Base-by-base conservation (phyloP, 2,329 filamentous ascomycete genomes). In the Xylaria sp. region DNA sequence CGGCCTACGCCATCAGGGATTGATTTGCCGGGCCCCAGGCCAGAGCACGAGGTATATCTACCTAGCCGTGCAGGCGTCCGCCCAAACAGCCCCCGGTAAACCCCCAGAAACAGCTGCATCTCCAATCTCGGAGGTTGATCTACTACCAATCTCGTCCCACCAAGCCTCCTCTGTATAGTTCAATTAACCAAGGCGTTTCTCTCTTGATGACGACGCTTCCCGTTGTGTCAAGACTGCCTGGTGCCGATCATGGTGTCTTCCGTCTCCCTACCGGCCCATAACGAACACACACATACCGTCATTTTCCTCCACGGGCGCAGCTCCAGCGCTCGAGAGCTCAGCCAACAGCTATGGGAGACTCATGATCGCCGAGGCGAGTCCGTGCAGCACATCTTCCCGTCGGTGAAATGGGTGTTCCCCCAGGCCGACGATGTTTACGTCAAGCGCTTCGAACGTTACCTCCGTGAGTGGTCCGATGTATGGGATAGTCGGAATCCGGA, bases 391-490 rank as follows among this genome's bases (percentile, higher is more conserved):
- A 73, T 76, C 9, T 83, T 86, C 43, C 84, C 85, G 4, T 79
- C 80, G 5, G 79, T 86, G 72, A 80, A 82, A 63, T 86, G 83
- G 82, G 83, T 87, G 7, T 87, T 86, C 63, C 84, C 84, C 10
- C 79, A 81, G 62, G 82, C 84, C 1, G 80, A 80, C 4, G 25
- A 75, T 46, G 73, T 76, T 55, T 59, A 76, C 58, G 71, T 75
- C 57, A 78, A 79, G 62, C 61, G 72, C 58, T 62, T 74, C 52
- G 67, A 74, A 51, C 74, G 78, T 15, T 69, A 74, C 8, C 65
- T 72, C 57, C 78, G 80, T 9, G 83, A 86, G 72, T 88, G 85
- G 86, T 88, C 87, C 73, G 85, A 88, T 70, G 80, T 86, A 23
- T 84, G 79, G 78, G 82, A 82, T 58, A 75, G 80, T 0, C 69